Conservation (phyloP, 2,329 filamentous ascomycete genomes). For the Pyrenophora seminiperda region DNA sequence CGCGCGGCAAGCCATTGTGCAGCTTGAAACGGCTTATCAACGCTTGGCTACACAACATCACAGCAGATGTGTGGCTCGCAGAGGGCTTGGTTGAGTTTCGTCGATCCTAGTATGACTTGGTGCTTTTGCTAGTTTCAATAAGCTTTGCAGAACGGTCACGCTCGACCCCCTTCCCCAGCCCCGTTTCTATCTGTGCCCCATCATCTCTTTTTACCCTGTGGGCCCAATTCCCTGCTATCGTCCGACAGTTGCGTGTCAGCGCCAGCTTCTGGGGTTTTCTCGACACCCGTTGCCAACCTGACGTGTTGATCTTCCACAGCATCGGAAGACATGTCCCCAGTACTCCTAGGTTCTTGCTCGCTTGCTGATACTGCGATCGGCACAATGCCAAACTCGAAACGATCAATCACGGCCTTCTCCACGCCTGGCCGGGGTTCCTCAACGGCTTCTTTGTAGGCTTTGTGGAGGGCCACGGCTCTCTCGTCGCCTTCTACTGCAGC, state of each 20-base stretch:
- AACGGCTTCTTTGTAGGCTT: constrained; percentile 21
- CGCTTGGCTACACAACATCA: not conserved
- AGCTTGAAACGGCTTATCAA: not conserved
- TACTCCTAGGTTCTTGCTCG: not conserved
- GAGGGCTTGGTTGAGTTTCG: not conserved
- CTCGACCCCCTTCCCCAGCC: not conserved
- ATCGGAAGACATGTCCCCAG: not conserved
- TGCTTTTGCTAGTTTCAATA: constrained; percentile 5
- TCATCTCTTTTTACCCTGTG: not conserved
- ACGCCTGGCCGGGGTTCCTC: constrained; percentile 17
- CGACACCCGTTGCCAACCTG: not conserved
- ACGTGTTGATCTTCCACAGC: constrained; percentile 3
- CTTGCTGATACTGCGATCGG: not conserved
- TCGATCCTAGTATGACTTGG: not conserved
- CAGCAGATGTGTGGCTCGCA: not conserved
- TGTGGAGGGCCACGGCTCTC: constrained; percentile 25
- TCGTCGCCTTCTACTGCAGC: constrained; percentile 21
- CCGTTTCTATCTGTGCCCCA: not conserved
- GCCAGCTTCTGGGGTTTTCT: constrained; percentile 2
- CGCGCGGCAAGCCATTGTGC: not conserved
- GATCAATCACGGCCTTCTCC: constrained; percentile 20
- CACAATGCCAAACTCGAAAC: constrained; percentile 19
- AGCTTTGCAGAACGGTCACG: not conserved
- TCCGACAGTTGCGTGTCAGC: constrained; percentile 7
- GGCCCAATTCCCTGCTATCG: not conserved